These are phyloP conservation scores for Epichloe gansuensis DNA, from an alignment of 2,329 filamentous ascomycete species.

Conservation along the genomic window DNA sequence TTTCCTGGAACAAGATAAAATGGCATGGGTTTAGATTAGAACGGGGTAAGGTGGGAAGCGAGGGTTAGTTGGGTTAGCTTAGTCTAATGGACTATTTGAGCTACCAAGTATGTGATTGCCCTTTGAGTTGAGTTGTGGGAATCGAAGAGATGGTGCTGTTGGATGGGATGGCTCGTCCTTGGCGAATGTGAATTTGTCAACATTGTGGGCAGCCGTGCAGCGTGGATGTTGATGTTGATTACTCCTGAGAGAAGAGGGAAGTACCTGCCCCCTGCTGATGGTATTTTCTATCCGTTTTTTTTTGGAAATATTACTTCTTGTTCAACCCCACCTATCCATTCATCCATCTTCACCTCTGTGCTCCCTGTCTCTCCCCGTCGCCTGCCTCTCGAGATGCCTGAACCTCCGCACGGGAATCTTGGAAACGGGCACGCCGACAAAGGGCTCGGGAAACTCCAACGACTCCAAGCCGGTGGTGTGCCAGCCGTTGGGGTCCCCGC, in stretches of 20 bases:
- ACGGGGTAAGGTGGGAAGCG: too few relatives aligned
- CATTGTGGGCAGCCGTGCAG: too few relatives aligned
- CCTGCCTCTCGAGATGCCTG: constrained; percentile 2
- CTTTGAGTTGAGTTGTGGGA: too few relatives aligned
- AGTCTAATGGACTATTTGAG: not conserved
- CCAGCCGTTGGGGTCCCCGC: constrained; percentile 9
- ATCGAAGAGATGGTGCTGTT: too few relatives aligned
- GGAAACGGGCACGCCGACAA: constrained; percentile 13
- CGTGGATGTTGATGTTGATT: too few relatives aligned
- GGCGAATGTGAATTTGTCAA: too few relatives aligned
- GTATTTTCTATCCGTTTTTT: not conserved
- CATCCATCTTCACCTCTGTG: not conserved
- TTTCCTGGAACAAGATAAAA: not conserved
- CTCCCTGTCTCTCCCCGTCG: not conserved
- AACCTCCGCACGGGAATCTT: constrained; percentile 18
- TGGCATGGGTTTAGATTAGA: not conserved
- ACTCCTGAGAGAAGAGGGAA: too few relatives aligned
- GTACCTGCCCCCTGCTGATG: not conserved
- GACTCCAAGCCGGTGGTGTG: constrained; percentile 19
- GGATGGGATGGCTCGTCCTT: too few relatives aligned
- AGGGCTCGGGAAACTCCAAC: constrained; percentile 12
- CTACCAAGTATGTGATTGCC: too few relatives aligned
- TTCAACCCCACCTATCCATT: not conserved
- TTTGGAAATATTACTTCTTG: not conserved
- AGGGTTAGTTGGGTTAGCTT: not conserved